Base-by-base conservation (phyloP, 495 filamentous ascomycete genomes). In the Tuber microsphaerosporum region DNA sequence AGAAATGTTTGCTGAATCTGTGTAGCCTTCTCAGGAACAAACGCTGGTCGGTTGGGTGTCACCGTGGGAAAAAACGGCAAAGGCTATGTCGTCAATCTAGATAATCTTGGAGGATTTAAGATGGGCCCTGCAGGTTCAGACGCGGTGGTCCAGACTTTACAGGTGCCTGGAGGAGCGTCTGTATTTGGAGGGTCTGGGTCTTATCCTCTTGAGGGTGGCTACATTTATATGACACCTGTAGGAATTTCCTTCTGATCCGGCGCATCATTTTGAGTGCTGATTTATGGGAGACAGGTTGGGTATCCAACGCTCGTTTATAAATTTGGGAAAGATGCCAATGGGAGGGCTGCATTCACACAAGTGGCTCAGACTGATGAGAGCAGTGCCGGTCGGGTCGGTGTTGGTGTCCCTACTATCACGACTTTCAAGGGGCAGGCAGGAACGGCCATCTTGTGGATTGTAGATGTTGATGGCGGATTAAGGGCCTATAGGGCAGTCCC, bases 101-200 rank as follows among this genome's bases (percentile, higher is more conserved):
- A 87, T 76, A 85, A 87, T 73, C 79, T 88, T 17, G 86, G 86
- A 12, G 86, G 86, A 22, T 88, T 85, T 75, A 85, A 86, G 72
- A 83, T 84, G 45, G 86, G 86, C 14, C 31, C 78, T 9, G 84
- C 82, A 69, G 80, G 80, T 26, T 83, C 81, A 2, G 87, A 88
- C 73, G 83, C 82, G 19, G 81, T 86, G 44, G 75, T 88, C 26
- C 85, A 87, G 75, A 85, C 84, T 1, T 84, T 86, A 68, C 82
- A 79, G 34, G 82, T 83, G 26, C 73, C 77, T 10, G 78, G 77
- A 17, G 75, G 75, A 43, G 75, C 79, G 34, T 79, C 86, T 4
- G 85, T 87, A 0, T 88, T 86, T 80, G 86, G 84, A 44, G 86
- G 85, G 34, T 75, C 83, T 12, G 87, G 86, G 0, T 84, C 84